A percentile compares a stretch with the other conserved stretches of the same genome.
These are phyloP conservation scores for Tinospora cordifolia DNA, from an alignment of 164 flowering plant genomes.

Conservation along the genomic window DNA sequence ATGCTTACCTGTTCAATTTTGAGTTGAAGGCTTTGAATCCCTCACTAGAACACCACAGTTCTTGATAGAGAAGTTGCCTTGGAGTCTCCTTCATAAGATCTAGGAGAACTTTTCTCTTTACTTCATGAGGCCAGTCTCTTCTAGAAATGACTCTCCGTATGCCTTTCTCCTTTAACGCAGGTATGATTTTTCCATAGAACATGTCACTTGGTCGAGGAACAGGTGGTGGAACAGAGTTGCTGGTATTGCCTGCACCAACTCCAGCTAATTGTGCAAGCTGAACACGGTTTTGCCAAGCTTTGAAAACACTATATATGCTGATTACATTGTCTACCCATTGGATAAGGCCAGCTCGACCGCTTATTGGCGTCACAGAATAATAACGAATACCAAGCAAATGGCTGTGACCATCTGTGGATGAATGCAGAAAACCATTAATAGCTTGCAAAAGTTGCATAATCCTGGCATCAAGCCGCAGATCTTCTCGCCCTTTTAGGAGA, in stretches of 20 bases:
- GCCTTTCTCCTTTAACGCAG: constrained; percentile 97
- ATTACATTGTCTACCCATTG: constrained; percentile 96
- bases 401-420: constrained; percentile 46
- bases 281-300: constrained; percentile 83
- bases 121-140: constrained; percentile 99
- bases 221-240: constrained; percentile 53
- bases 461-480: constrained; percentile 97
- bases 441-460: constrained; percentile 97
- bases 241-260: constrained; percentile 38
- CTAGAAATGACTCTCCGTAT: constrained; percentile 93
- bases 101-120: constrained; percentile 80
- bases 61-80: constrained; percentile 83
- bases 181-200: constrained; percentile 98
- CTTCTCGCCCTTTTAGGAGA: constrained; percentile 95
- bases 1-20: constrained; percentile 65
- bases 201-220: constrained; percentile 95
- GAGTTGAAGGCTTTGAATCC: constrained; percentile 91
- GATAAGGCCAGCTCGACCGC: constrained; percentile 96
- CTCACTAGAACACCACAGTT: constrained; percentile 98
- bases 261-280: constrained; percentile 58
- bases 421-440: constrained; percentile 58
- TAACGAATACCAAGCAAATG: constrained; percentile 59
- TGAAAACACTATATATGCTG: constrained; percentile 84
- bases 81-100: constrained; percentile 96
- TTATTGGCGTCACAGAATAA: constrained; percentile 95